Evolutionary conservation across 2,329 filamentous ascomycete species (phyloP).

Genomic region (Aureobasidium namibiae): DNA sequence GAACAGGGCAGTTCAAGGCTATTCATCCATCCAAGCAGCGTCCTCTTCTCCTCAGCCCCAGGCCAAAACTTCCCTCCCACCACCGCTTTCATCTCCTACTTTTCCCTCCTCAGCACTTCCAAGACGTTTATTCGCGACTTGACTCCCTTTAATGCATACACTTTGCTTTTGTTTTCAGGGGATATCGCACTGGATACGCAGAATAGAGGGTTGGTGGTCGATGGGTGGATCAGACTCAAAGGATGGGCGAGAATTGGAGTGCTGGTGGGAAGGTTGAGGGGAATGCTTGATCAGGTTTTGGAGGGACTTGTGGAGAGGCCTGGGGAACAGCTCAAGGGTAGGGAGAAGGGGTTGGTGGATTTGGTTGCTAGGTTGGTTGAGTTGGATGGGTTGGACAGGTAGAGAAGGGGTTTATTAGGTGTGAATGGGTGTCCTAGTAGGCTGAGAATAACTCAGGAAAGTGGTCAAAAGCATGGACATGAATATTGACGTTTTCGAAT

Average conservation of each 20-base stretch:
- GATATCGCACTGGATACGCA: slow-evolving; percentile 77
- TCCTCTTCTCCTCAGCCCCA: slow-evolving; percentile 68
- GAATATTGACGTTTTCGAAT: too few species aligned
- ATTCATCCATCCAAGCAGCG: slow-evolving; percentile 86
- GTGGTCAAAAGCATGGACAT: too few species aligned
- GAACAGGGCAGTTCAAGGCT: slow-evolving; percentile 46
- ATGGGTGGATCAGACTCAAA: slow-evolving; percentile 77
- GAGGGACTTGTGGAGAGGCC: slow-evolving; percentile 74
- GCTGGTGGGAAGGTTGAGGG: slow-evolving; percentile 70
- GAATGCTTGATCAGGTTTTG: slow-evolving; percentile 79
- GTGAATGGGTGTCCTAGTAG: too few species aligned
- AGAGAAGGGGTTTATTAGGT: too few species aligned
- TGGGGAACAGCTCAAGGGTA: slow-evolving; percentile 32
- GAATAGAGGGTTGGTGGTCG: slow-evolving; percentile 78
- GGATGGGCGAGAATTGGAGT: slow-evolving; percentile 96
- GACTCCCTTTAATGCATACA: slow-evolving; percentile 88
- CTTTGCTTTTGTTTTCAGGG: slow-evolving; percentile 79
- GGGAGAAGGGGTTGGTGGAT: slow-evolving; percentile 56
- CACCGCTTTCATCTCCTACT: slow-evolving; percentile 77
- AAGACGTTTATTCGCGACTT: slow-evolving; percentile 89
- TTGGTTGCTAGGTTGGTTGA: slow-evolving; percentile 76
- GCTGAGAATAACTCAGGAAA: too few species aligned
- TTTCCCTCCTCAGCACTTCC: slow-evolving; percentile 81
- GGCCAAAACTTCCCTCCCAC: slow-evolving; percentile 56
- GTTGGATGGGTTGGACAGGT: slow-evolving; percentile 58